A percentile compares a stretch with the other conserved stretches of the same genome.
These are phyloP conservation scores for Pisolithus albus DNA, from an alignment of 768 basidiomycete genomes.

Conservation along the genomic window DNA sequence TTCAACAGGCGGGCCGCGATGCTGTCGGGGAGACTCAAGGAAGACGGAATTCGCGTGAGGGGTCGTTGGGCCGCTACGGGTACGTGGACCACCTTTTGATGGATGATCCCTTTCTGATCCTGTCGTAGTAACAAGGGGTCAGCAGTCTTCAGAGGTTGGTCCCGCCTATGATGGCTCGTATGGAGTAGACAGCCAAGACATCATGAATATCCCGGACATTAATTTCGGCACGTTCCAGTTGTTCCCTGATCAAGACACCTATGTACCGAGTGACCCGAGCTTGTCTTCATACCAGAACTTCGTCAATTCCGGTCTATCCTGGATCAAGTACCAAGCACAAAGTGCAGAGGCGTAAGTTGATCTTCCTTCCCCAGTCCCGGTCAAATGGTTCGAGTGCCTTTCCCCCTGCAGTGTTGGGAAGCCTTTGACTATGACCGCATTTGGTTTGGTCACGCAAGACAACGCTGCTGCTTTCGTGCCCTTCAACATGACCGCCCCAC, in stretches of 20 bases:
- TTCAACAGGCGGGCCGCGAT: conserved; percentile 32
- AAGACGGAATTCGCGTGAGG: conserved; percentile 43
- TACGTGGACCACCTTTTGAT: conserved; percentile 19
- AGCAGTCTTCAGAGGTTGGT: conserved; percentile 38
- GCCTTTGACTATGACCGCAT: conserved; percentile 45
- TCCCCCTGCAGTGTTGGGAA: conserved; percentile 41
- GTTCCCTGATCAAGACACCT: conserved; percentile 65
- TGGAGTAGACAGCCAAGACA: conserved; percentile 64
- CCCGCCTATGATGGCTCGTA: conserved; percentile 54
- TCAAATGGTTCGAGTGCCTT: conserved; percentile 4
- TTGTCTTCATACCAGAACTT: conserved; percentile 47
- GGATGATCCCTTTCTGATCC: conserved; percentile 1
- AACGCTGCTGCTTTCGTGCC: conserved; percentile 53
- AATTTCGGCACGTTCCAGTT: conserved; percentile 55
- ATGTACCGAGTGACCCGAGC: conserved; percentile 42
- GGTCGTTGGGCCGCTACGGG: conserved; percentile 56
- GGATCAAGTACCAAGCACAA: conserved; percentile 48
- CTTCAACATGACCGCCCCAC: conserved; percentile 46
- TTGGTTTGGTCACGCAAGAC: conserved; percentile 56
- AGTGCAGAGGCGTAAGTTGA: conserved; percentile 36
- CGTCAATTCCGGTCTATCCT: conserved; percentile 43
- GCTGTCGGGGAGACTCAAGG: conserved; percentile 25
- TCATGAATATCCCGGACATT: conserved; percentile 49
- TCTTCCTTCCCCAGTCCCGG: background rate
- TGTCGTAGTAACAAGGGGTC: conserved; percentile 40